Conservation (phyloP, 2,329 filamentous ascomycete species). For the Mycocentrospora acerina region DNA sequence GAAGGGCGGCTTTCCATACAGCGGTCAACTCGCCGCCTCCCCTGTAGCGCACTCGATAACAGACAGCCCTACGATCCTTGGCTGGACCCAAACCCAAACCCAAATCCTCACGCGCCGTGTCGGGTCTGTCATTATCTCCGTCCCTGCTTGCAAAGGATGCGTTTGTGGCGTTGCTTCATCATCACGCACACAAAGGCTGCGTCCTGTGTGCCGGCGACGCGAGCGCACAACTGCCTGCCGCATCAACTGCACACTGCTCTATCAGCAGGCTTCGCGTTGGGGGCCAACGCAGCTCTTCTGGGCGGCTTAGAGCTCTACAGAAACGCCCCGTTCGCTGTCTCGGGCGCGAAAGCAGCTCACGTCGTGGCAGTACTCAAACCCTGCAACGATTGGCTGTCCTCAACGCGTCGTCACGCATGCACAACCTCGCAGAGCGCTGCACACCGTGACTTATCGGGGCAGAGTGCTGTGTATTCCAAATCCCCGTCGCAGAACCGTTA, state of each 20-base stretch:
- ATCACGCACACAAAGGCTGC: slow-evolving; percentile 1
- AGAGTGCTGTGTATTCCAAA: slow-evolving; percentile 13
- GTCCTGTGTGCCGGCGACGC: slow-evolving; percentile 1
- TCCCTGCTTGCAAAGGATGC: slow-evolving; percentile 9
- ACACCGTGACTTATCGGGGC: slow-evolving; percentile 24
- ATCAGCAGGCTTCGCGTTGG: slow-evolving; percentile 6
- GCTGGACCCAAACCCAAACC: slow-evolving; percentile 7
- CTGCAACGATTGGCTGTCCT: slow-evolving; percentile 6
- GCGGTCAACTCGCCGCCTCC: slow-evolving; percentile 23
- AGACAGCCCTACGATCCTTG: slow-evolving; percentile 30
- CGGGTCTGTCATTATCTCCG: slow-evolving; percentile 24
- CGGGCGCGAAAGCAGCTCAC: slow-evolving; percentile 10
- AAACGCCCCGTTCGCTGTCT: slow-evolving; percentile 11
- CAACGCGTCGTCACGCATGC: slow-evolving; percentile 24
- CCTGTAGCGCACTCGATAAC: slow-evolving; percentile 12
- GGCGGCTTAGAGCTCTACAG: slow-evolving; percentile 9
- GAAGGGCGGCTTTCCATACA: slow-evolving; percentile 24
- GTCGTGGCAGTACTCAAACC: slow-evolving; percentile 6
- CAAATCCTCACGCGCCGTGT: slow-evolving; percentile 11
- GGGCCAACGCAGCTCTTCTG: slow-evolving; percentile 9
- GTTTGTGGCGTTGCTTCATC: slow-evolving; percentile 2
- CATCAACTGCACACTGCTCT: not conserved
- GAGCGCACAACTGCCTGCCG: slow-evolving; percentile 3
- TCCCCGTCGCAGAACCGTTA: slow-evolving; percentile 20
- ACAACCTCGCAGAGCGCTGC: slow-evolving; percentile 20